A percentile compares a stretch with the other conserved stretches of the same genome.
Evolutionary conservation across 768 basidiomycete genomes (phyloP).

Genomic region (Hypsizygus marmoreus): DNA sequence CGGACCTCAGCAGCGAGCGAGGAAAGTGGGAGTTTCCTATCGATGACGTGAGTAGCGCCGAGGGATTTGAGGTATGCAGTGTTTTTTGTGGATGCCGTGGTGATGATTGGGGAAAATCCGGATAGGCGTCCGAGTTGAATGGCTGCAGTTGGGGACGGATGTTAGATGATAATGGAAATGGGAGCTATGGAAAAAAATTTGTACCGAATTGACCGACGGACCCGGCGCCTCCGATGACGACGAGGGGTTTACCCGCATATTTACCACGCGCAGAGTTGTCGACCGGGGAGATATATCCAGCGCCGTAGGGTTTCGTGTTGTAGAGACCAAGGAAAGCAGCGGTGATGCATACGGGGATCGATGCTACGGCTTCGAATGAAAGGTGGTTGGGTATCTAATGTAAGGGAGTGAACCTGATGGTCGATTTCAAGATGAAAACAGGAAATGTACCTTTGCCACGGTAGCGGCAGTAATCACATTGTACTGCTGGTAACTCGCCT

Average conservation of each 20-base stretch:
- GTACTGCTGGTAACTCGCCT: slow-evolving; percentile 38
- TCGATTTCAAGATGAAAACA: no score
- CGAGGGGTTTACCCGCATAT: slow-evolving; percentile 17
- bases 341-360: slow-evolving; percentile 42
- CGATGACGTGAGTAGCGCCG: slow-evolving; percentile 39
- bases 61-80: slow-evolving; percentile 30
- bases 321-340: slow-evolving; percentile 42
- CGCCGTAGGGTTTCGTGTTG: slow-evolving; percentile 11
- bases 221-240: slow-evolving; percentile 23
- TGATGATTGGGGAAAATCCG: slow-evolving; percentile 42
- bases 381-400: slow-evolving; percentile 39
- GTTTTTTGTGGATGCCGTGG: slow-evolving; percentile 31
- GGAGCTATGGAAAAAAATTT: background rate
- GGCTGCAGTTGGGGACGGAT: slow-evolving; percentile 17
- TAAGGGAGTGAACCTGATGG: slow-evolving; percentile 8
- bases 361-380: slow-evolving; percentile 44
- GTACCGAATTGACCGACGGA: slow-evolving; percentile 24
- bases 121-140: slow-evolving; percentile 39
- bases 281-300: slow-evolving; percentile 16
- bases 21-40: slow-evolving; percentile 15
- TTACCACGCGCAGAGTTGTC: slow-evolving; percentile 7
- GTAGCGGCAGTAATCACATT: slow-evolving; percentile 32
- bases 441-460: slow-evolving; percentile 29
- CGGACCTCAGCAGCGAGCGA: slow-evolving; percentile 3
- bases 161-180: background rate